These are phyloP conservation scores for Madurella fahalii DNA, from an alignment of 2,329 filamentous ascomycete genomes.

Conservation along the genomic window DNA sequence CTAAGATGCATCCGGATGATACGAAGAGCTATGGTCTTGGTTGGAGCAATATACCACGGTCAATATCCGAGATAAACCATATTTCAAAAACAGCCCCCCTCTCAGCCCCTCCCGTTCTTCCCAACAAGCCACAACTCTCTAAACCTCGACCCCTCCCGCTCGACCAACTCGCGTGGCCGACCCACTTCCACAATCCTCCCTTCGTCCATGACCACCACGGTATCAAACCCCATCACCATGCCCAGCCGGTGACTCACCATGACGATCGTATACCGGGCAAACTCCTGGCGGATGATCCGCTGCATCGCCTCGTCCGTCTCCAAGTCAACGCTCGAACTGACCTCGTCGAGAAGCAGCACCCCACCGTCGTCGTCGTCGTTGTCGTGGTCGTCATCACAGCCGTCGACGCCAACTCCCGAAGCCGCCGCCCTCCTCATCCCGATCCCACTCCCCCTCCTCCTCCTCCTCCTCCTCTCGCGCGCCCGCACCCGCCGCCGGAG, in stretches of 20 bases:
- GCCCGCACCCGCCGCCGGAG: conserved; percentile 35
- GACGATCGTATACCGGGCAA: conserved; percentile 49
- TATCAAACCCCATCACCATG: conserved; percentile 51
- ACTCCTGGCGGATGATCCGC: conserved; percentile 38
- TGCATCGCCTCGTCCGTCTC: conserved; percentile 41
- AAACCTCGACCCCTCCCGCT: conserved; percentile 22
- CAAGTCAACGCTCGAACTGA: conserved; percentile 40
- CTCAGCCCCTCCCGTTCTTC: conserved; percentile 2
- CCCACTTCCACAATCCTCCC: conserved; percentile 43
- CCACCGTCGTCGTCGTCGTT: conserved; percentile 16
- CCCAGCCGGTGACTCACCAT: conserved; percentile 45
- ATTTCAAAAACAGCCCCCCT: background rate
- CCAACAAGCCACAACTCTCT: conserved; percentile 24
- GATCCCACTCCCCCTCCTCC: too few relatives aligned
- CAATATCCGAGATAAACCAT: too few relatives aligned
- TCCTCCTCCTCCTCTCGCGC: background rate
- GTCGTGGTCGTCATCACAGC: too few relatives aligned
- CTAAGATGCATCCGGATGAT: background rate
- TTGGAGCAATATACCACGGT: background rate
- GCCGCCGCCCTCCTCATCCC: too few relatives aligned
- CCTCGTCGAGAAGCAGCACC: conserved; percentile 41
- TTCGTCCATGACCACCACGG: conserved; percentile 47
- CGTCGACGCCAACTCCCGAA: too few relatives aligned
- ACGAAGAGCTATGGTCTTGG: too few relatives aligned
- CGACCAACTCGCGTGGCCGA: conserved; percentile 15